Conservation (phyloP, 2,329 filamentous ascomycete species). For the Xenoacremonium recifei region DNA sequence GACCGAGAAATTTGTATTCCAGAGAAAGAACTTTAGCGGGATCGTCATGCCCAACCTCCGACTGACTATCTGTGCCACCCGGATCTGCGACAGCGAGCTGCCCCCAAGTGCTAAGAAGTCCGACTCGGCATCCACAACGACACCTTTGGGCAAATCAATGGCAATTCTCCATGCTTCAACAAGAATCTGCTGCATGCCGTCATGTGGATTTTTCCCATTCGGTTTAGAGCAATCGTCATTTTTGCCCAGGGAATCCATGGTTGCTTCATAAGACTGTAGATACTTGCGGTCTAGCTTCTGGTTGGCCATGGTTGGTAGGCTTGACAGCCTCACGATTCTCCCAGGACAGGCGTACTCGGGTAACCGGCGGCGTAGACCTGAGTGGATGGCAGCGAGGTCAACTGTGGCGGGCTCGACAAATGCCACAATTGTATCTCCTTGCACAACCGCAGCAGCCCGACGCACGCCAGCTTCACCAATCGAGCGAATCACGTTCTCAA, state of each 20-base stretch:
- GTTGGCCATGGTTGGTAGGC: slow-evolving; percentile 1
- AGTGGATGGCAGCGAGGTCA: background rate
- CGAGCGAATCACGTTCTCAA: background rate
- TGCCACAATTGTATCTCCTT: background rate
- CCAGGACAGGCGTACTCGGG: background rate
- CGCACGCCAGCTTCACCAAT: background rate
- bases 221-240: background rate
- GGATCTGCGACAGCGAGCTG: background rate
- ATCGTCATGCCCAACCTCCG: background rate
- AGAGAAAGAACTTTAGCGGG: background rate
- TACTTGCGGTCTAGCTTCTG: background rate
- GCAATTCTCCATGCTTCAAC: background rate
- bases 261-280: background rate
- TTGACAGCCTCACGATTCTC: background rate
- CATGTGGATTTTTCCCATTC: background rate
- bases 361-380: background rate
- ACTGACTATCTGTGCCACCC: background rate
- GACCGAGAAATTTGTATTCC: background rate
- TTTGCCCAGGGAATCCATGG: background rate
- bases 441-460: background rate
- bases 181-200: background rate
- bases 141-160: background rate
- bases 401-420: background rate
- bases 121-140: background rate
- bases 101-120: background rate